phyloP scores from a whole-genome alignment of 2,329 filamentous ascomycete genomes.

The Triangularia setosa region DNA sequence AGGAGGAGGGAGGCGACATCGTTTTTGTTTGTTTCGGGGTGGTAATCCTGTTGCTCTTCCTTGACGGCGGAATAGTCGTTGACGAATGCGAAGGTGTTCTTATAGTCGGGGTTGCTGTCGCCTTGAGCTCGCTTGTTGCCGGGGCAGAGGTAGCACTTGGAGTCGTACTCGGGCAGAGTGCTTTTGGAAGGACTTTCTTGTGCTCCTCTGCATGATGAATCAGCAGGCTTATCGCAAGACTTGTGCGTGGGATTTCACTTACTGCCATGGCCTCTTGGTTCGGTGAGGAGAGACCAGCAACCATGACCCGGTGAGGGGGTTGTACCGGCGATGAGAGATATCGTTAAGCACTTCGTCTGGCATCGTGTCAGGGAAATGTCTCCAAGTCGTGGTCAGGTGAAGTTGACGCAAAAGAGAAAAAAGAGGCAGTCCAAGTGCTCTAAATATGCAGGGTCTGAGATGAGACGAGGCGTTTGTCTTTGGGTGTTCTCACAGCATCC shows the following conservation, averaged over 20 bases:
- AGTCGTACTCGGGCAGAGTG: conserved; percentile 75
- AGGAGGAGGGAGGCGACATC: conserved; percentile 71
- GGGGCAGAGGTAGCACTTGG: conserved; percentile 90
- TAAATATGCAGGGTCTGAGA: not conserved
- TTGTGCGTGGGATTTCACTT: conserved; percentile 38
- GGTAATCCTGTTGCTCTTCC: conserved; percentile 82
- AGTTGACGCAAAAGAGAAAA: not conserved
- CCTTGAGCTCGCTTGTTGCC: conserved; percentile 86
- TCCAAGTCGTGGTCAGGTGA: conserved; percentile 1
- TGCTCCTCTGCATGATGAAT: conserved; percentile 56
- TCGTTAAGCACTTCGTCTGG: conserved; percentile 79
- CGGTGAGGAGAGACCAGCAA: conserved; percentile 92
- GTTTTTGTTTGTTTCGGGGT: conserved; percentile 38
- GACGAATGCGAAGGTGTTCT: conserved; percentile 86
- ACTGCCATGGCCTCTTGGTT: conserved; percentile 98
- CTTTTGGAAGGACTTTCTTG: conserved; percentile 69
- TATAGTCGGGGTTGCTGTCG: conserved; percentile 80
- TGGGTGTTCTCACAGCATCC: not conserved
- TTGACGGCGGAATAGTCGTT: conserved; percentile 98
- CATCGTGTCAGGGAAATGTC: conserved; percentile 45
- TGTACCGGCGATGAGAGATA: conserved; percentile 93
- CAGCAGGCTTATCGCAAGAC: no score
- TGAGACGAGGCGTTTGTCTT: not conserved
- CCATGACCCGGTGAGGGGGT: conserved; percentile 85
- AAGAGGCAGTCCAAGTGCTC: not conserved